Conservation (phyloP, 179 eudicot genomes). For the Amaranthus tricolor region DNA sequence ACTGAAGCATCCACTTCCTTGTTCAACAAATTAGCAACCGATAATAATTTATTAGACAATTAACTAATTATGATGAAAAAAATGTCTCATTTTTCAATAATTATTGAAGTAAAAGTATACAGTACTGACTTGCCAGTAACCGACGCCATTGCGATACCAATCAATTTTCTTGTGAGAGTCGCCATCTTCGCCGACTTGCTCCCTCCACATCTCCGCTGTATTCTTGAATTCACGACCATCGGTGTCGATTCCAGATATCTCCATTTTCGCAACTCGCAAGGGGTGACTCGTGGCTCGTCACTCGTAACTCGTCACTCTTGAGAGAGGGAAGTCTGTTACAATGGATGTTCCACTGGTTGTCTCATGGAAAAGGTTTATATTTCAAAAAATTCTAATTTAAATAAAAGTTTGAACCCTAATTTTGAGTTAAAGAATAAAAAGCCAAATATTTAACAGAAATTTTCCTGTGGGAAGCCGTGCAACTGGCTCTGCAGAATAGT, state of each 20-base stretch:
- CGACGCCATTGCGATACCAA: conserved; percentile 81
- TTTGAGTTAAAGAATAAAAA: too few species aligned
- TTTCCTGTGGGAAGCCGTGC: too few species aligned
- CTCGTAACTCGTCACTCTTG: too few species aligned
- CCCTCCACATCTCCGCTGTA: conserved; percentile 91
- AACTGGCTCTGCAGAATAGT: too few species aligned
- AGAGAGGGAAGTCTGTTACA: too few species aligned
- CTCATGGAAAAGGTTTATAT: too few species aligned
- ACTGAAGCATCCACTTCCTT: conserved; percentile 92
- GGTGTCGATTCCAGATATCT: conserved; percentile 57
- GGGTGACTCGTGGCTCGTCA: too few species aligned
- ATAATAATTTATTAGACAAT: neutral
- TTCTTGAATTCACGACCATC: conserved; percentile 63
- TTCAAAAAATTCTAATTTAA: too few species aligned
- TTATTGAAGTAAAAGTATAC: neutral
- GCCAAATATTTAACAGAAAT: too few species aligned
- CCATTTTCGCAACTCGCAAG: conserved; percentile 30
- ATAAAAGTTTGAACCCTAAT: too few species aligned
- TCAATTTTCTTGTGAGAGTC: conserved; percentile 52
- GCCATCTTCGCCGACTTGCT: conserved; percentile 50
- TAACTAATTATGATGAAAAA: neutral
- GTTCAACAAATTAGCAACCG: neutral
- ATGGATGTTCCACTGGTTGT: too few species aligned
- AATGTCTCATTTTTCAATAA: neutral
- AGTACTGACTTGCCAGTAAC: conserved; percentile 69